Conservation (phyloP, 176 grass and related monocot species). For the Triticum urartu region DNA sequence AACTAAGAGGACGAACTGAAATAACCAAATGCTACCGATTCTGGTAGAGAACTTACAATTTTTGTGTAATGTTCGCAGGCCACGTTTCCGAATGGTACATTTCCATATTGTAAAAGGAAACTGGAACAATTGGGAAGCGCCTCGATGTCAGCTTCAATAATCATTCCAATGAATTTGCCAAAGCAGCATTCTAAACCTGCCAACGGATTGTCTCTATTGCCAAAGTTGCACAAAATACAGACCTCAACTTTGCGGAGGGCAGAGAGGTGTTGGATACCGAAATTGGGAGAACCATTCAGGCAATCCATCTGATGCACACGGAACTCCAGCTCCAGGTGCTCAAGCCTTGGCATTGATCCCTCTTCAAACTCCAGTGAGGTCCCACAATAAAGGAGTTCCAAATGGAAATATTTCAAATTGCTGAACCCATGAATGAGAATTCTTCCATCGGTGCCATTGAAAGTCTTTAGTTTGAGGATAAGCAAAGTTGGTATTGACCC, state of each 20-base stretch:
- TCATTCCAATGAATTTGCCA: background rate
- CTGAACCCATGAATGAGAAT: conserved; percentile 13
- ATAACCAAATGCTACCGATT: background rate
- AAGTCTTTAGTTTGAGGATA: background rate
- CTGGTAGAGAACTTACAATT: background rate
- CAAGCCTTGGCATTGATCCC: conserved; percentile 14
- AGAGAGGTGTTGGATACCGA: background rate
- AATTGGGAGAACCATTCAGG: background rate
- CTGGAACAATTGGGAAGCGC: background rate
- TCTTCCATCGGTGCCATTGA: background rate
- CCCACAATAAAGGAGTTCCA: background rate
- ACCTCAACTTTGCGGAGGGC: background rate
- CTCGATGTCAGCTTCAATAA: background rate
- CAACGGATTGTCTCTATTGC: background rate
- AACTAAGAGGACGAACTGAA: background rate
- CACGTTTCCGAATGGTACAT: background rate
- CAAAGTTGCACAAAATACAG: background rate
- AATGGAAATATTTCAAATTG: conserved; percentile 1
- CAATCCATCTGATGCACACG: background rate
- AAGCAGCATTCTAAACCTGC: background rate
- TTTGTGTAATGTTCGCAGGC: background rate
- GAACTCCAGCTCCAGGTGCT: background rate
- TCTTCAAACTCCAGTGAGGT: conserved; percentile 1
- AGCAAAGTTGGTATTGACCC: conserved; percentile 8
- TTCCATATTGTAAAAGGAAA: background rate